Evolutionary conservation across 2,329 filamentous ascomycete genomes (phyloP).

Genomic region (Trichothecium sympodiale): DNA sequence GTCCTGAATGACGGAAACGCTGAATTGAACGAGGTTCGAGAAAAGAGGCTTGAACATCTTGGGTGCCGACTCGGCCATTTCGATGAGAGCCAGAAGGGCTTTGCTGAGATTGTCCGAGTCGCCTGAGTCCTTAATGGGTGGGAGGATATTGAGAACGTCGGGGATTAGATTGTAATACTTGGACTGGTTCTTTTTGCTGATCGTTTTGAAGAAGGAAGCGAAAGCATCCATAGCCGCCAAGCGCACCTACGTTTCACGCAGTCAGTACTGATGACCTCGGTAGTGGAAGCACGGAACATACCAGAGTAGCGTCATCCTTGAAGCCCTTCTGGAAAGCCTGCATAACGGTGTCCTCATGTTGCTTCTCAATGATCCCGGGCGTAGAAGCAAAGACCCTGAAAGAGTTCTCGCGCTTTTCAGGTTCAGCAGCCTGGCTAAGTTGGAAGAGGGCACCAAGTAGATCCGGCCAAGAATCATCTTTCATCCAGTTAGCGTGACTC

Average conservation of each 20-base stretch:
- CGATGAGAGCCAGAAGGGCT: constrained; percentile 82
- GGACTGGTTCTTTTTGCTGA: constrained; percentile 75
- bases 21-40: constrained; percentile 84
- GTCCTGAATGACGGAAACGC: constrained; percentile 86
- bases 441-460: constrained; percentile 78
- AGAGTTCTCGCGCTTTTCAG: constrained; percentile 79
- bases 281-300: background rate
- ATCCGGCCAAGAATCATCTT: constrained; percentile 82
- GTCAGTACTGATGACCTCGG: constrained; percentile 7
- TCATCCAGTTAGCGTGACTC: background rate
- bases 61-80: constrained; percentile 84
- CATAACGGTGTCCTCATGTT: constrained; percentile 85
- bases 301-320: constrained; percentile 72
- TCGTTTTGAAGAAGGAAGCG: constrained; percentile 85
- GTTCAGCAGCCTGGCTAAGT: constrained; percentile 75
- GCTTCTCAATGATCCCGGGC: constrained; percentile 88
- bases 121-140: constrained; percentile 81
- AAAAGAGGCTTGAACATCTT: constrained; percentile 98
- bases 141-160: constrained; percentile 87
- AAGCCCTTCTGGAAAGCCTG: constrained; percentile 86
- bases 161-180: constrained; percentile 84
- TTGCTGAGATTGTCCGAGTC: constrained; percentile 88
- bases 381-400: constrained; percentile 95
- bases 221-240: constrained; percentile 95
- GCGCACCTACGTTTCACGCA: constrained; percentile 50